These are phyloP conservation scores for Strobilomyces confusus DNA, from an alignment of 768 basidiomycete species.

Conservation along the genomic window DNA sequence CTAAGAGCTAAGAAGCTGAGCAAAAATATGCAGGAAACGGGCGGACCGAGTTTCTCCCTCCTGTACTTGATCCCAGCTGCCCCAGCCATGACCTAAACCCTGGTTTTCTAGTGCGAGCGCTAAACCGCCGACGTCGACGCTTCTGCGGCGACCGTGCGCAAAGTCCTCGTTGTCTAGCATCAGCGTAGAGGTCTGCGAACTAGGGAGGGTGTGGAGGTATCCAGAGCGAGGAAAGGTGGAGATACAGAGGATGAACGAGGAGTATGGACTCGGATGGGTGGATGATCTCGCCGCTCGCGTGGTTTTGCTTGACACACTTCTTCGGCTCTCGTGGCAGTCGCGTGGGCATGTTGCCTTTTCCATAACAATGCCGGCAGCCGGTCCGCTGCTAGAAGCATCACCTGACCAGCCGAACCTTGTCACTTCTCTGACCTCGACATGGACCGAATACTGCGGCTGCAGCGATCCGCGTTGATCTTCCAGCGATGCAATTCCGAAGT, in stretches of 20 bases:
- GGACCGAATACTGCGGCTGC: no score
- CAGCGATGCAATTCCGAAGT: no score
- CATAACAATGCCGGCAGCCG: conserved; percentile 14
- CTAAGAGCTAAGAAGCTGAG: conserved; percentile 9
- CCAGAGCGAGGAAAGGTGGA: not conserved
- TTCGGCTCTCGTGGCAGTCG: conserved; percentile 35
- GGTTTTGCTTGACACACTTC: conserved; percentile 30
- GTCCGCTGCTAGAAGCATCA: conserved; percentile 3
- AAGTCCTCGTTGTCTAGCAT: conserved; percentile 31
- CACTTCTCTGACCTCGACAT: no score
- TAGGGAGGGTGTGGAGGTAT: not conserved
- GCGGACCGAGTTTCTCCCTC: conserved; percentile 49
- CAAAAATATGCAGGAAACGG: conserved; percentile 3
- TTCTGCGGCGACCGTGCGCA: conserved; percentile 50
- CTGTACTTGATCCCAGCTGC: conserved; percentile 50
- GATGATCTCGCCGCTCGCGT: conserved; percentile 35
- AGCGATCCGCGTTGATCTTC: no score
- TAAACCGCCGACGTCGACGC: conserved; percentile 88
- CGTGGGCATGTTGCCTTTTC: conserved; percentile 25
- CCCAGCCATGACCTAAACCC: conserved; percentile 69
- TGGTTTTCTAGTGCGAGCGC: conserved; percentile 67
- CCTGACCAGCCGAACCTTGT: not conserved
- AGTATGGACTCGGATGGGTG: conserved; percentile 11
- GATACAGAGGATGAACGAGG: conserved; percentile 2
- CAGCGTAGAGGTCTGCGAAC: not conserved